Evolutionary conservation across 805 yeast genomes (phyloP).

Genomic region (Helenozyma rhizophorensis): DNA sequence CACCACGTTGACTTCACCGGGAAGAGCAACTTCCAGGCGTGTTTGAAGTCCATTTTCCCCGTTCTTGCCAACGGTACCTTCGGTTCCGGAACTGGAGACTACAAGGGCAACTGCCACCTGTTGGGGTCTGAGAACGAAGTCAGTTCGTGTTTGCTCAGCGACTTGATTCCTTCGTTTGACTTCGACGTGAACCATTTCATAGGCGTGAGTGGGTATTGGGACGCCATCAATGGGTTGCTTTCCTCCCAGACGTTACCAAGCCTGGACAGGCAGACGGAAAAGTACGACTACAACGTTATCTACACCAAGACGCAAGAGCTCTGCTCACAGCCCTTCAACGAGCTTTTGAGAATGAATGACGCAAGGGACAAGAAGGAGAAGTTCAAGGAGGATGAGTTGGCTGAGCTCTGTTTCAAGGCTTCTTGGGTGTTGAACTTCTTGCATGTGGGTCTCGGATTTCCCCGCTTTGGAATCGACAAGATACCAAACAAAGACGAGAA

Average conservation of each 20-base stretch:
- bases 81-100: constrained; percentile 14
- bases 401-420: constrained; percentile 57
- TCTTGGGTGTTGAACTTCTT: constrained; percentile 55
- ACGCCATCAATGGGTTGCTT: constrained; percentile 48
- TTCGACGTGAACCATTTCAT: constrained; percentile 53
- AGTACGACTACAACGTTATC: constrained; percentile 44
- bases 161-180: constrained; percentile 52
- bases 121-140: constrained; percentile 26
- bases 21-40: constrained; percentile 45
- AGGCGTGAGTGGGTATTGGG: constrained; percentile 69
- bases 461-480: constrained; percentile 44
- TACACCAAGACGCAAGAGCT: constrained; percentile 42
- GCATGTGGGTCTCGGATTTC: constrained; percentile 59
- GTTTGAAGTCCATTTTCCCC: constrained; percentile 46
- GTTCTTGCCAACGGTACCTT: constrained; percentile 35
- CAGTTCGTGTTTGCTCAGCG: constrained; percentile 49
- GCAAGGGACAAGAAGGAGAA: constrained; percentile 22
- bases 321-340: constrained; percentile 42
- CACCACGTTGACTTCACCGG: constrained; percentile 43
- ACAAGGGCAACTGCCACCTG: constrained; percentile 27
- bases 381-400: constrained; percentile 40
- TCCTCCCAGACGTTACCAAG: constrained; percentile 15
- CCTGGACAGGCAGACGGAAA: constrained; percentile 19
- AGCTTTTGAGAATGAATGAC: constrained; percentile 31
- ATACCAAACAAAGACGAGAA: constrained; percentile 14